phyloP scores from a whole-genome alignment of 495 filamentous ascomycete species.

The Podospora pseudoanserina region DNA sequence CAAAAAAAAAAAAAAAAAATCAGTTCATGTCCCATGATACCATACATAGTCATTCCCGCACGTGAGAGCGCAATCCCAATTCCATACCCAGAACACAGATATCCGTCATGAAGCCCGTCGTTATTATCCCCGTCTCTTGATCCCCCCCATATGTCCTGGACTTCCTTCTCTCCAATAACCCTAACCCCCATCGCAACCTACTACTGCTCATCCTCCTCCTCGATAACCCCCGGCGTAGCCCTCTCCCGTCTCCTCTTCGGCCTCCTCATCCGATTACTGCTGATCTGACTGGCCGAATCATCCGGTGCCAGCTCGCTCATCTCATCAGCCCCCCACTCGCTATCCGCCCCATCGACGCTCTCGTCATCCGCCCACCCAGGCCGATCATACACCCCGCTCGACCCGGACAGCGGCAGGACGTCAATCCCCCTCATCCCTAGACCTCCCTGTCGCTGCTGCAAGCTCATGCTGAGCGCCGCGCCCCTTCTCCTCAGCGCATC shows the following conservation, averaged over 20 bases:
- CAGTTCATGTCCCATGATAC: not conserved
- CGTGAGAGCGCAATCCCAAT: not conserved
- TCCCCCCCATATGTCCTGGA: not conserved
- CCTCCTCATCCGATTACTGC: slow-evolving; percentile 64
- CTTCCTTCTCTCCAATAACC: not conserved
- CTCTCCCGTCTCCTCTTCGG: slow-evolving; percentile 70
- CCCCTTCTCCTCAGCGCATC: slow-evolving; percentile 72
- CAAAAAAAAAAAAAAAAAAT: not conserved
- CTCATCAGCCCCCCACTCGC: slow-evolving; percentile 63
- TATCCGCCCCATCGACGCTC: slow-evolving; percentile 50
- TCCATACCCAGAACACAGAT: not conserved
- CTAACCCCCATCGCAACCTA: not conserved
- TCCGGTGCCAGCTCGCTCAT: slow-evolving; percentile 72
- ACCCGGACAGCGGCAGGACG: slow-evolving; percentile 41
- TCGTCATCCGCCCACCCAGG: slow-evolving; percentile 48
- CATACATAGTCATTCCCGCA: not conserved
- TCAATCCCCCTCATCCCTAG: slow-evolving; percentile 33
- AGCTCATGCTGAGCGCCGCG: slow-evolving; percentile 72
- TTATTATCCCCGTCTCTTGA: not conserved
- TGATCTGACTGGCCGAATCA: slow-evolving; percentile 83
- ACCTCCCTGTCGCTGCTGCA: slow-evolving; percentile 62
- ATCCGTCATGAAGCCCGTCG: not conserved
- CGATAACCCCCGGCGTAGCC: slow-evolving; percentile 77
- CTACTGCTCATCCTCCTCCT: slow-evolving; percentile 59
- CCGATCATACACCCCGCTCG: slow-evolving; percentile 39